Conservation (phyloP, 495 filamentous ascomycete species). For the Lophiostoma macrostomum region DNA sequence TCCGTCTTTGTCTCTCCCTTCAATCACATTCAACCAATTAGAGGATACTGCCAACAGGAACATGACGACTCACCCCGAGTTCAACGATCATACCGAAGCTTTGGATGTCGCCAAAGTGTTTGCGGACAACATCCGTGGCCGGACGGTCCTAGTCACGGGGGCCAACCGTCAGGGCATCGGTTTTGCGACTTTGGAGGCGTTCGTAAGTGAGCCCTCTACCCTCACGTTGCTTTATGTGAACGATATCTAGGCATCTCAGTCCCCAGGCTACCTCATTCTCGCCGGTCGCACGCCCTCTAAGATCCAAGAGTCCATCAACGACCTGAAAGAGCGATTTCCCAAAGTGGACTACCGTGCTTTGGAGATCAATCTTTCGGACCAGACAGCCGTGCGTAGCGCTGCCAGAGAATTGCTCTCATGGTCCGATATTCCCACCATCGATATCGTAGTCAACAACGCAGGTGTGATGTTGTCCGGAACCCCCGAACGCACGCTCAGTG, state of each 20-base stretch:
- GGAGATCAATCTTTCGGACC: constrained; percentile 46
- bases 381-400: constrained; percentile 45
- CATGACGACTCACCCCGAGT: no score
- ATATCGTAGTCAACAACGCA: constrained; percentile 35
- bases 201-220: constrained; percentile 42
- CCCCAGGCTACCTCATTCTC: constrained; percentile 44
- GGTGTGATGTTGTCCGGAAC: constrained; percentile 42
- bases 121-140: constrained; percentile 38
- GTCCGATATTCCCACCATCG: constrained; percentile 41
- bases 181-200: constrained; percentile 44
- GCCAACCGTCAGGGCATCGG: constrained; percentile 45
- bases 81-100: constrained; percentile 42
- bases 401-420: constrained; percentile 44
- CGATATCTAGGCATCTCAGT: constrained; percentile 42
- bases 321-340: constrained; percentile 40
- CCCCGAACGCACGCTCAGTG: constrained; percentile 33
- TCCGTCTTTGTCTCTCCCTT: no score
- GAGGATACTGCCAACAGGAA: no score
- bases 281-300: constrained; percentile 44
- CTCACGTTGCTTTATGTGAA: background rate
- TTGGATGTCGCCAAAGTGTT: constrained; percentile 46
- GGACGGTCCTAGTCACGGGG: constrained; percentile 47
- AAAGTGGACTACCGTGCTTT: constrained; percentile 43
- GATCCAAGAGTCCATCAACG: constrained; percentile 41
- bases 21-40: no score